Evolutionary conservation across 140 eudicot genomes (phyloP).

Genomic region (Cichorium intybus): DNA sequence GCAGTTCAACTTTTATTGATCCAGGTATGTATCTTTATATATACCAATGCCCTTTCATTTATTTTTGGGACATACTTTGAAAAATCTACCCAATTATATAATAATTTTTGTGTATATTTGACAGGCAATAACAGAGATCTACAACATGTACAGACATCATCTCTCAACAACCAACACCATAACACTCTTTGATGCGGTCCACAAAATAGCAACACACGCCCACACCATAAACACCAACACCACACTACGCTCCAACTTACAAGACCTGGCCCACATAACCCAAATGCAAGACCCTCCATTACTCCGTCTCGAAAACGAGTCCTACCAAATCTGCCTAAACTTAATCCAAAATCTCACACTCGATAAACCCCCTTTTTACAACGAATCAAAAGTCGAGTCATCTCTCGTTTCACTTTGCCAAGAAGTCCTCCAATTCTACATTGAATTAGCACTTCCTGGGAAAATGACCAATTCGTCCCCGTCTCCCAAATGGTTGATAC

Average conservation of each 20-base stretch:
- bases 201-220: slow-evolving; percentile 66
- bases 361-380: slow-evolving; percentile 53
- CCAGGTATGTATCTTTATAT: slow-evolving; percentile 53
- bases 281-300: slow-evolving; percentile 99
- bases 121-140: slow-evolving; percentile 92
- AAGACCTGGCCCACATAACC: slow-evolving; percentile 61
- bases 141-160: slow-evolving; percentile 60
- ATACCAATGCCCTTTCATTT: no score
- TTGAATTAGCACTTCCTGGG: slow-evolving; percentile 51
- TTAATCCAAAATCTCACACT: slow-evolving; percentile 66
- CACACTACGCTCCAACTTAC: slow-evolving; percentile 61
- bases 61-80: neutral
- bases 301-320: slow-evolving; percentile 84
- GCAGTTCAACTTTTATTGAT: slow-evolving; percentile 86
- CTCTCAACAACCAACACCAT: slow-evolving; percentile 61
- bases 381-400: slow-evolving; percentile 69
- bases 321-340: slow-evolving; percentile 82
- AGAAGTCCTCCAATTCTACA: slow-evolving; percentile 67
- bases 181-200: slow-evolving; percentile 63
- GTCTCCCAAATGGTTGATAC: slow-evolving; percentile 52
- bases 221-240: slow-evolving; percentile 67
- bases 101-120: no score
- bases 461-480: slow-evolving; percentile 22
- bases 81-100: no score
- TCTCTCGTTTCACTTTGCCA: slow-evolving; percentile 71